These are phyloP conservation scores for Adansonia grandidieri DNA, from an alignment of 441 rosid genomes.

Conservation along the genomic window DNA sequence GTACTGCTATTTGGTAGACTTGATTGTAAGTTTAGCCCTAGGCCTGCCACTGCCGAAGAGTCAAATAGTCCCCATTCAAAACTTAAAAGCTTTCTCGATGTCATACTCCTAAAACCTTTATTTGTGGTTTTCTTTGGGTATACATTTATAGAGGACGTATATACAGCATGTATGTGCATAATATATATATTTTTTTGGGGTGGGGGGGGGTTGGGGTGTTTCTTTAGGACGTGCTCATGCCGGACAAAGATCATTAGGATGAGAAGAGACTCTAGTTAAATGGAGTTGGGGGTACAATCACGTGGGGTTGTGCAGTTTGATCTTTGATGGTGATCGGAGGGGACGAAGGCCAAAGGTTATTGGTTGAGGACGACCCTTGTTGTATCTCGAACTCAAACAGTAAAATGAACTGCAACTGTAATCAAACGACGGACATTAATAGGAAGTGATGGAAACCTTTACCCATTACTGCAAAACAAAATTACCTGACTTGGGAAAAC, in stretches of 20 bases:
- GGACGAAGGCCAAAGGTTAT: not conserved
- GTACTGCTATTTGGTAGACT: not conserved
- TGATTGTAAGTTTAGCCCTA: not conserved
- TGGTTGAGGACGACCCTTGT: not conserved
- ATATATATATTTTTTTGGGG: not conserved
- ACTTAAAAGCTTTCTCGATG: not conserved
- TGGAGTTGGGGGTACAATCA: constrained; percentile 23
- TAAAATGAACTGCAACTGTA: constrained; percentile 11
- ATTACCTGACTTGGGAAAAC: not conserved
- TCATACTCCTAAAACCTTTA: not conserved
- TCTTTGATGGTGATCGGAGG: constrained; percentile 15
- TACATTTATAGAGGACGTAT: not conserved
- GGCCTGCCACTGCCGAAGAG: not conserved
- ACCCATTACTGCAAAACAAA: not conserved
- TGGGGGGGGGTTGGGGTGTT: not conserved
- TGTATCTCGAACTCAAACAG: not conserved
- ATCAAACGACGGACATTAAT: constrained; percentile 14
- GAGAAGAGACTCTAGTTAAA: not conserved
- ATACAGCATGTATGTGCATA: not conserved
- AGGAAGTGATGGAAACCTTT: constrained; percentile 20
- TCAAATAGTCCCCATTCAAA: not conserved
- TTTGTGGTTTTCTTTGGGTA: not conserved
- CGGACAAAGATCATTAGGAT: not conserved
- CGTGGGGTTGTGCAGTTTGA: constrained; percentile 24
- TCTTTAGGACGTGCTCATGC: not conserved